Conservation (phyloP, 176 grass and related monocot species). For the Carex cristatella region DNA sequence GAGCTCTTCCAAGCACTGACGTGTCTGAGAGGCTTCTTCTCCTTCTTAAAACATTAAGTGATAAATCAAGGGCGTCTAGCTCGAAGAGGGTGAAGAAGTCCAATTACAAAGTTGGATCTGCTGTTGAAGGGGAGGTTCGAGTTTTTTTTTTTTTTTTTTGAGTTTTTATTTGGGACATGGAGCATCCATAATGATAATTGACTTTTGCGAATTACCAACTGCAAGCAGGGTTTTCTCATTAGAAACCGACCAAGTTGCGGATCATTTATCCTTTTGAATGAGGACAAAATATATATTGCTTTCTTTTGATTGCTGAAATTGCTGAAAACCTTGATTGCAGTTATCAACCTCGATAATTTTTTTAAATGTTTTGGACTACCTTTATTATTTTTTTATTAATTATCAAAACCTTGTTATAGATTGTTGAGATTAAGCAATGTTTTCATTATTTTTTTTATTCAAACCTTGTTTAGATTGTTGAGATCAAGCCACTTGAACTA, state of each 20-base stretch:
- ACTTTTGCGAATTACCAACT: not conserved
- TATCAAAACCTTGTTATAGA: conserved; percentile 14
- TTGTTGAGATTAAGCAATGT: conserved; percentile 51
- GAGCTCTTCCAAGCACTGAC: conserved; percentile 47
- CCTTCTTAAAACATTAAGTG: conserved; percentile 44
- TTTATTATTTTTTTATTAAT: not conserved
- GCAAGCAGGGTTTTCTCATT: not conserved
- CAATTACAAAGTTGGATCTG: conserved; percentile 56
- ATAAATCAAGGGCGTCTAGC: conserved; percentile 31
- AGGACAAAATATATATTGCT: not conserved
- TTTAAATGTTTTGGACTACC: not conserved
- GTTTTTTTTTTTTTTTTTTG: not conserved
- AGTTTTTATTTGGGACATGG: not conserved
- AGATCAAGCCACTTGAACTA: conserved; percentile 83
- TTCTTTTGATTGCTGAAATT: not conserved
- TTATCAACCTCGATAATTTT: not conserved
- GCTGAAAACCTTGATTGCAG: not conserved
- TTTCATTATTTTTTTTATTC: not conserved
- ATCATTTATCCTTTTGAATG: not conserved
- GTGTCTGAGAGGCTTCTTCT: conserved; percentile 72
- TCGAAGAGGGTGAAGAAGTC: conserved; percentile 66
- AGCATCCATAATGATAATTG: not conserved
- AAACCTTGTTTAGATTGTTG: conserved; percentile 46
- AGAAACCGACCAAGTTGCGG: not conserved
- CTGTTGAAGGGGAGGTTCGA: conserved; percentile 77